phyloP scores from a whole-genome alignment of 495 filamentous ascomycete genomes.

The Penicillium diatomitis region DNA sequence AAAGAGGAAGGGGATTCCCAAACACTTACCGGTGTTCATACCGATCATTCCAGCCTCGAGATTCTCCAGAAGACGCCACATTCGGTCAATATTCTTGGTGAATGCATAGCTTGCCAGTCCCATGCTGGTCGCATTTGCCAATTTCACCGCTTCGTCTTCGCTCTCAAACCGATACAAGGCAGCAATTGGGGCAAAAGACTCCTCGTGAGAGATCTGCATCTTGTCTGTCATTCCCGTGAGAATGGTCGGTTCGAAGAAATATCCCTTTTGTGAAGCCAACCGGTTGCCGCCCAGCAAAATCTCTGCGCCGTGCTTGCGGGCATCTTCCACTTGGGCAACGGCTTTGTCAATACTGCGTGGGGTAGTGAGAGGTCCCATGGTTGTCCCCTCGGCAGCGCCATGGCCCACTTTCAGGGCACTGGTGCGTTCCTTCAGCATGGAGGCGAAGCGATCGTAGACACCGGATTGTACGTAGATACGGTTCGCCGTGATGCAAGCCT shows the following conservation, averaged over 20 bases:
- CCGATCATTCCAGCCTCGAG: conserved; percentile 72
- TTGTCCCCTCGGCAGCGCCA: conserved; percentile 46
- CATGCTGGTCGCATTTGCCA: conserved; percentile 61
- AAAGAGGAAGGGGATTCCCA: not conserved
- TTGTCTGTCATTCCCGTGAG: conserved; percentile 50
- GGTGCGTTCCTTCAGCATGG: conserved; percentile 45
- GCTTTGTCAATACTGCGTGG: conserved; percentile 56
- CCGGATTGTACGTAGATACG: conserved; percentile 58
- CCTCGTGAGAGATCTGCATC: conserved; percentile 59
- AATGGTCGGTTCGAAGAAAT: conserved; percentile 68
- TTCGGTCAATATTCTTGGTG: conserved; percentile 62
- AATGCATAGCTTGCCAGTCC: conserved; percentile 64
- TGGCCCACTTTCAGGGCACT: conserved; percentile 54
- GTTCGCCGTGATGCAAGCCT: conserved; percentile 70
- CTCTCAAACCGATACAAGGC: conserved; percentile 62
- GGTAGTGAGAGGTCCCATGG: conserved; percentile 62
- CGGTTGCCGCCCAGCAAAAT: conserved; percentile 50
- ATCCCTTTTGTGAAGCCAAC: conserved; percentile 40
- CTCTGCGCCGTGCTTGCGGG: conserved; percentile 48
- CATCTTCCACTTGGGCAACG: conserved; percentile 52
- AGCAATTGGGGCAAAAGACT: conserved; percentile 61
- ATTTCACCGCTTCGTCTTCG: conserved; percentile 55
- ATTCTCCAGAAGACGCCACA: conserved; percentile 64
- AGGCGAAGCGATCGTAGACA: conserved; percentile 45
- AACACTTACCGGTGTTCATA: conserved; percentile 50